phyloP scores from a whole-genome alignment of 108 stramenopile species.

The Aurantiochytrium sp. region DNA sequence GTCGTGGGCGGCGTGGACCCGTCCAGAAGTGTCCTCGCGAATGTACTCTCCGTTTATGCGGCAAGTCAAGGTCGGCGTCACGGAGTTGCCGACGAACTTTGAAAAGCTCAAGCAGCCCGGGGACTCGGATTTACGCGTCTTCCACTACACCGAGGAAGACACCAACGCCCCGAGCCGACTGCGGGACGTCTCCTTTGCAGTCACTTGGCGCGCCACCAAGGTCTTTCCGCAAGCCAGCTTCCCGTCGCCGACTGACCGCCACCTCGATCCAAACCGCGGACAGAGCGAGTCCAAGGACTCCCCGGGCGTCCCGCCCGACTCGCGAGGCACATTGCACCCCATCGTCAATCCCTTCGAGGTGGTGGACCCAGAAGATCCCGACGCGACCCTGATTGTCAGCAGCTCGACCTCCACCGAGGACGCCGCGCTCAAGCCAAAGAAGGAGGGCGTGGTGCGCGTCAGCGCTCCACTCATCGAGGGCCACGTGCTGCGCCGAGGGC shows the following conservation, averaged over 20 bases:
- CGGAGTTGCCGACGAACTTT: neutral
- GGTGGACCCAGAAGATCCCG: neutral
- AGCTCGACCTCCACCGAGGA: neutral
- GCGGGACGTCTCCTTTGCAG: neutral
- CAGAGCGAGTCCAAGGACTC: too few species aligned
- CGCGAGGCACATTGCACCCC: neutral
- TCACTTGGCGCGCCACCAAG: neutral
- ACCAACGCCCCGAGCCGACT: neutral
- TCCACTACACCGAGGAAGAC: constrained; percentile 21
- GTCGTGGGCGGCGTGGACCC: neutral
- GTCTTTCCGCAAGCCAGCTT: neutral
- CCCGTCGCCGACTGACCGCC: neutral
- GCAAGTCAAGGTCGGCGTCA: neutral
- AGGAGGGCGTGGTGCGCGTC: neutral
- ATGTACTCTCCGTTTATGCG: neutral
- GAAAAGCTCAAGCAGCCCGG: neutral
- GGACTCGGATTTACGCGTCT: neutral
- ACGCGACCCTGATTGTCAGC: neutral
- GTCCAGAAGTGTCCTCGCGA: neutral
- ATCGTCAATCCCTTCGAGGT: neutral
- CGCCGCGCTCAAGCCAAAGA: neutral
- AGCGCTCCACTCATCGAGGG: constrained; percentile 3
- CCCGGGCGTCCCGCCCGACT: neutral
- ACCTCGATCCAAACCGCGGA: too few species aligned
- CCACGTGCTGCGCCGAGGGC: neutral